phyloP scores from a whole-genome alignment of 768 basidiomycete genomes.

The Hygrocybe coccinea region DNA sequence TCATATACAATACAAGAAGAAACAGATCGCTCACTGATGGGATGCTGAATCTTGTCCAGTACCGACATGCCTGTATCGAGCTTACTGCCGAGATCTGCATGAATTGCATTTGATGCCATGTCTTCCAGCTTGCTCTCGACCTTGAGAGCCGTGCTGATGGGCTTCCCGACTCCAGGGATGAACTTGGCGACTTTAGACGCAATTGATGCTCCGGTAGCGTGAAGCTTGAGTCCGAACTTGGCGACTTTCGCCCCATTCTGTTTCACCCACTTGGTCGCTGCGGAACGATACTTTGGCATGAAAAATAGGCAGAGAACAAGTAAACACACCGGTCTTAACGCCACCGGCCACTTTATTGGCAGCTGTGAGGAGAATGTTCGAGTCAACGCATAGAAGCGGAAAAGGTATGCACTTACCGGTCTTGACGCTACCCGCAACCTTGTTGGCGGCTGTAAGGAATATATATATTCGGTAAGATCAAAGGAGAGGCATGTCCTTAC shows the following conservation, averaged over 20 bases:
- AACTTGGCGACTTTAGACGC: conserved; percentile 6
- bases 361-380: no score
- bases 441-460: no score
- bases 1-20: neutral
- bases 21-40: neutral
- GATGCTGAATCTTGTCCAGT: conserved; percentile 4
- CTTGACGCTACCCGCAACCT: no score
- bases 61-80: conserved; percentile 6
- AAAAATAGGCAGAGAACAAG: no score
- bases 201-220: conserved; percentile 3
- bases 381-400: no score
- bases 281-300: no score
- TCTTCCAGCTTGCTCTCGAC: neutral
- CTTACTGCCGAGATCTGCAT: neutral
- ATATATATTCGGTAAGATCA: no score
- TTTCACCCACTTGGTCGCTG: no score
- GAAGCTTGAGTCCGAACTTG: conserved; percentile 5
- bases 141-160: conserved; percentile 5
- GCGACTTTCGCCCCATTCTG: neutral
- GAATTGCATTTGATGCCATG: conserved; percentile 4
- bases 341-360: no score
- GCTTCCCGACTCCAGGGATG: conserved; percentile 11
- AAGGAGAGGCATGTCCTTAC: no score
- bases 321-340: no score
- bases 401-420: no score